Percentiles rank a stretch among this genome's conserved stretches.
phyloP scores from a whole-genome alignment of 2,329 filamentous ascomycete genomes.

The Pleomassaria siparia region DNA sequence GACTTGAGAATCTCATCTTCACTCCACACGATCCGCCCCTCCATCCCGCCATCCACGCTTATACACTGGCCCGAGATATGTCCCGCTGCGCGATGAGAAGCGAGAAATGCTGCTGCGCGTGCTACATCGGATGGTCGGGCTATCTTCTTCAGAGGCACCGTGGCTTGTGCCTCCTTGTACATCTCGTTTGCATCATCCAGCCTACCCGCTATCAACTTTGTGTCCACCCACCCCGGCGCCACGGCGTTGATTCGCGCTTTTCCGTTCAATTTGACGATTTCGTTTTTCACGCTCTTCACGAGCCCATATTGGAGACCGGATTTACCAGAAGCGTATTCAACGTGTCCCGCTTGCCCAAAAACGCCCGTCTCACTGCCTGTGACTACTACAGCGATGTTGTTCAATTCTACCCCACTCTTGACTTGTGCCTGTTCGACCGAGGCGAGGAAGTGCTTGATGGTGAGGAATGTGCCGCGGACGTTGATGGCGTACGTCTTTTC shows the following conservation, averaged over 20 bases:
- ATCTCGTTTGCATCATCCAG: slow-evolving; percentile 54
- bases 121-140: slow-evolving; percentile 54
- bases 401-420: slow-evolving; percentile 42
- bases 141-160: slow-evolving; percentile 51
- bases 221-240: slow-evolving; percentile 53
- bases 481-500: slow-evolving; percentile 55
- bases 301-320: slow-evolving; percentile 56
- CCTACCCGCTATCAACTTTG: slow-evolving; percentile 50
- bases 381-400: slow-evolving; percentile 56
- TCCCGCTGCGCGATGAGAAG: slow-evolving; percentile 54
- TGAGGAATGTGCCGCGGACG: slow-evolving; percentile 56
- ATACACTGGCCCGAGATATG: slow-evolving; percentile 59
- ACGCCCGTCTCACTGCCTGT: slow-evolving; percentile 56
- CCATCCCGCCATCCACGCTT: slow-evolving; percentile 55
- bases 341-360: slow-evolving; percentile 54
- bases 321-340: slow-evolving; percentile 53
- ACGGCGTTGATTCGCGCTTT: slow-evolving; percentile 57
- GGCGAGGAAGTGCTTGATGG: slow-evolving; percentile 58
- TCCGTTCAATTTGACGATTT: slow-evolving; percentile 55
- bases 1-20: slow-evolving; percentile 42
- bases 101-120: slow-evolving; percentile 52
- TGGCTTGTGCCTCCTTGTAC: slow-evolving; percentile 54
- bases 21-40: slow-evolving; percentile 53
- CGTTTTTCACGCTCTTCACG: slow-evolving; percentile 56
- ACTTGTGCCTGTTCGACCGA: slow-evolving; percentile 45